Percentiles rank a stretch among this genome's conserved stretches.
Conservation (phyloP, 2,329 filamentous ascomycete genomes). For the Sporothrix pseudoabietina region DNA sequence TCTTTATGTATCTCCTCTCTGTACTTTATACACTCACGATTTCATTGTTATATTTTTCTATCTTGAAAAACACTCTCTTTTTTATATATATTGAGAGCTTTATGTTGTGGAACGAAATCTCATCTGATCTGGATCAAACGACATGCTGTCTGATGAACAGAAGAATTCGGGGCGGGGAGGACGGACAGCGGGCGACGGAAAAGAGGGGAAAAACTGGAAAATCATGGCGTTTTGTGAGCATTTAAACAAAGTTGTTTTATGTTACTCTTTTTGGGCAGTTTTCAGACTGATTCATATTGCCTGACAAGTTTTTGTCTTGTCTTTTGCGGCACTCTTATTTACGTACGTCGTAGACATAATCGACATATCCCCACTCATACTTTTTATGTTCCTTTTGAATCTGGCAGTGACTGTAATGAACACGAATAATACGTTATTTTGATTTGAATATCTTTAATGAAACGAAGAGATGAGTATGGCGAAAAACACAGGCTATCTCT, state of each 20-base stretch:
- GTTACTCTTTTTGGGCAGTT: conserved; percentile 12
- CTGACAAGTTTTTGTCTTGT: too few species aligned
- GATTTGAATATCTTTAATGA: background rate
- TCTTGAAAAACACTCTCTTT: background rate
- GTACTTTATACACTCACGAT: conserved; percentile 25
- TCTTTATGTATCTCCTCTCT: conserved; percentile 34
- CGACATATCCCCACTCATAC: conserved; percentile 32
- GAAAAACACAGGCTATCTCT: conserved; percentile 45
- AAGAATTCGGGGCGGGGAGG: too few species aligned
- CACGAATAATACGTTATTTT: background rate
- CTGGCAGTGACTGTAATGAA: background rate
- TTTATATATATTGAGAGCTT: background rate
- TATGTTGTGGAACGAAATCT: background rate
- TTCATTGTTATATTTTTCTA: conserved; percentile 21
- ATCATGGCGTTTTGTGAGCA: background rate
- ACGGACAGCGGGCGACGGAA: too few species aligned
- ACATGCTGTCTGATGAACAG: too few species aligned
- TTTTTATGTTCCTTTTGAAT: background rate
- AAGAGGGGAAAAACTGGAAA: too few species aligned
- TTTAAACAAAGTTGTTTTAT: conserved; percentile 14
- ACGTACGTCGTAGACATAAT: conserved; percentile 30
- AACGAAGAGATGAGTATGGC: background rate
- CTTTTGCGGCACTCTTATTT: conserved; percentile 12
- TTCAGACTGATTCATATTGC: too few species aligned
- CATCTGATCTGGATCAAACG: background rate